Evolutionary conservation across 345 rosid genomes (phyloP).

Genomic region (Eucalyptus sp.): DNA sequence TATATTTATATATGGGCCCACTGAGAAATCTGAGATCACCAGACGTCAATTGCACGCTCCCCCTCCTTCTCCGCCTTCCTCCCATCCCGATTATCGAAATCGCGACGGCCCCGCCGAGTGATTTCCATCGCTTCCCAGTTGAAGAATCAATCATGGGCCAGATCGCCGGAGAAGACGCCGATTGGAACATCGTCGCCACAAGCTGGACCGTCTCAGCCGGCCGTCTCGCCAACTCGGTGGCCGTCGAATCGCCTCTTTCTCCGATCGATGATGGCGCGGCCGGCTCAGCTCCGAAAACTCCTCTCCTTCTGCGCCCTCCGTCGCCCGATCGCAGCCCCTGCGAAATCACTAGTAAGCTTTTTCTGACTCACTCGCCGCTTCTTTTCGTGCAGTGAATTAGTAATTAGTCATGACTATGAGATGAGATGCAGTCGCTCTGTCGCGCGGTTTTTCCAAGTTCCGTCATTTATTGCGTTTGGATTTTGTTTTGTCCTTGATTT

Average conservation of each 20-base stretch:
- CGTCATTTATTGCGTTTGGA: too few relatives aligned
- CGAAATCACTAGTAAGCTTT: too few relatives aligned
- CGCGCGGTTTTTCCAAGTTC: too few relatives aligned
- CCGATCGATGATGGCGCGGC: neutral
- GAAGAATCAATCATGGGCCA: neutral
- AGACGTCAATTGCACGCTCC: neutral
- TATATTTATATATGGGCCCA: too few relatives aligned
- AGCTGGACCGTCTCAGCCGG: constrained; percentile 61
- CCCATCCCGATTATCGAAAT: neutral
- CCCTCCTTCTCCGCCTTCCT: neutral
- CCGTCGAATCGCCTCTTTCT: constrained; percentile 45
- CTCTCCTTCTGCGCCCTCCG: too few relatives aligned
- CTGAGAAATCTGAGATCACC: neutral
- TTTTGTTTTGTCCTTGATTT: too few relatives aligned
- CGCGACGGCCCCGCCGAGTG: neutral
- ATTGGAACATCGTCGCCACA: constrained; percentile 11
- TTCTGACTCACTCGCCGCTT: too few relatives aligned
- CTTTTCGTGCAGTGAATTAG: too few relatives aligned
- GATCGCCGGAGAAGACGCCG: neutral
- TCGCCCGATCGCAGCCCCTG: too few relatives aligned
- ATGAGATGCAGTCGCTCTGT: too few relatives aligned
- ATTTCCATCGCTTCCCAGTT: neutral
- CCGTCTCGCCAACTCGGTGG: constrained; percentile 24
- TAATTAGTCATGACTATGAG: too few relatives aligned
- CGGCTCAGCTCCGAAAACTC: neutral